These are phyloP conservation scores for Leptographium lundbergii DNA, from an alignment of 2,329 filamentous ascomycete genomes.

Conservation along the genomic window DNA sequence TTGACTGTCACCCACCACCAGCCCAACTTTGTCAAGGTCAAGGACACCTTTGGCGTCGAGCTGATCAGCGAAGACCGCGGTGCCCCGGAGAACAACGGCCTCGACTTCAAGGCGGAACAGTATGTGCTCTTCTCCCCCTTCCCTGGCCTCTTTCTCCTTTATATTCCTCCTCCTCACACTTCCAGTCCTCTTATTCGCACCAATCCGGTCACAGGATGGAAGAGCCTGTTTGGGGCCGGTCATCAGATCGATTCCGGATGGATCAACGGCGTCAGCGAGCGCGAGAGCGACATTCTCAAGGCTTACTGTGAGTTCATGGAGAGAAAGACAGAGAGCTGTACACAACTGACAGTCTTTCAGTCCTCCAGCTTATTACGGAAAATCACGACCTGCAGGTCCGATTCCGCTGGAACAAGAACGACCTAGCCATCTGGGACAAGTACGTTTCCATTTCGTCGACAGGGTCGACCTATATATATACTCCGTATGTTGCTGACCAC, in stretches of 20 bases:
- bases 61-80: slow-evolving; percentile 18
- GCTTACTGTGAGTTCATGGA: slow-evolving; percentile 9
- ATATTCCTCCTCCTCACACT: slow-evolving; percentile 4
- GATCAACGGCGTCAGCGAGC: slow-evolving; percentile 20
- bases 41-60: slow-evolving; percentile 24
- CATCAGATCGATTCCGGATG: slow-evolving; percentile 16
- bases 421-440: slow-evolving; percentile 20
- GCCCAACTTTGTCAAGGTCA: slow-evolving; percentile 18
- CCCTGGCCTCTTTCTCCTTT: not conserved
- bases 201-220: slow-evolving; percentile 21
- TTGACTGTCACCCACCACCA: slow-evolving; percentile 19
- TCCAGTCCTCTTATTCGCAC: slow-evolving; percentile 15
- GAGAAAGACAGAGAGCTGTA: not conserved
- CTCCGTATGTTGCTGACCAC: not conserved
- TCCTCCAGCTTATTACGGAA: slow-evolving; percentile 16
- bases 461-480: not conserved
- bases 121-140: slow-evolving; percentile 10
- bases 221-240: slow-evolving; percentile 20
- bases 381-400: slow-evolving; percentile 20
- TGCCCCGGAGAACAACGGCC: slow-evolving; percentile 16
- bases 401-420: slow-evolving; percentile 20
- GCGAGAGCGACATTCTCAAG: slow-evolving; percentile 19
- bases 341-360: slow-evolving; percentile 3
- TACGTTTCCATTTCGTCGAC: not conserved
- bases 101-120: slow-evolving; percentile 20